These are phyloP conservation scores for Logfia minima DNA, from an alignment of 129 eudicot species.

Conservation along the genomic window DNA sequence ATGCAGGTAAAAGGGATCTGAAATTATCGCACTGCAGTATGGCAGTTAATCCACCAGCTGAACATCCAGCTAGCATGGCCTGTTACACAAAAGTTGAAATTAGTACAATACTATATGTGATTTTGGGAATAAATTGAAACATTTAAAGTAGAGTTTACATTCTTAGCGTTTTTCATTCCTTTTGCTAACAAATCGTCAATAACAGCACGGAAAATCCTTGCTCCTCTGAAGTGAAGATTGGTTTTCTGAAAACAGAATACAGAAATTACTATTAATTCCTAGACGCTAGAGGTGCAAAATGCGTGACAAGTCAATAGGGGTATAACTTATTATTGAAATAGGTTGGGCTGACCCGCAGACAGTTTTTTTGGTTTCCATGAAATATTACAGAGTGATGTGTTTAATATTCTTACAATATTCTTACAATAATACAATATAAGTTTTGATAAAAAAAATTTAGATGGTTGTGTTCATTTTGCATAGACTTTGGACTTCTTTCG, in stretches of 20 bases:
- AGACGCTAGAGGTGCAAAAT: neutral
- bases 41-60: conserved; percentile 91
- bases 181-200: conserved; percentile 82
- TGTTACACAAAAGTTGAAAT: conserved; percentile 10
- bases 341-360: neutral
- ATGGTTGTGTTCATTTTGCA: neutral
- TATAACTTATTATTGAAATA: neutral
- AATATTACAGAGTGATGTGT: no score
- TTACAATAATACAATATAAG: no score
- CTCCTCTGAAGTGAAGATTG: conserved; percentile 83
- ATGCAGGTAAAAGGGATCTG: conserved; percentile 61
- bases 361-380: neutral
- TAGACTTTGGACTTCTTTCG: neutral
- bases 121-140: conserved; percentile 1
- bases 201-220: conserved; percentile 76
- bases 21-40: conserved; percentile 86
- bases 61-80: conserved; percentile 91
- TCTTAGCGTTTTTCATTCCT: conserved; percentile 85
- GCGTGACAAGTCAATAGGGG: neutral
- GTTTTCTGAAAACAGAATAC: conserved; percentile 46
- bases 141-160: conserved; percentile 45
- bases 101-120: neutral
- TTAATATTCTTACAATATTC: no score
- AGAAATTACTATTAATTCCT: neutral
- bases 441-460: no score